A percentile compares a stretch with the other conserved stretches of the same genome.
Conservation (phyloP, 441 rosid species). For the Croton setiger region DNA sequence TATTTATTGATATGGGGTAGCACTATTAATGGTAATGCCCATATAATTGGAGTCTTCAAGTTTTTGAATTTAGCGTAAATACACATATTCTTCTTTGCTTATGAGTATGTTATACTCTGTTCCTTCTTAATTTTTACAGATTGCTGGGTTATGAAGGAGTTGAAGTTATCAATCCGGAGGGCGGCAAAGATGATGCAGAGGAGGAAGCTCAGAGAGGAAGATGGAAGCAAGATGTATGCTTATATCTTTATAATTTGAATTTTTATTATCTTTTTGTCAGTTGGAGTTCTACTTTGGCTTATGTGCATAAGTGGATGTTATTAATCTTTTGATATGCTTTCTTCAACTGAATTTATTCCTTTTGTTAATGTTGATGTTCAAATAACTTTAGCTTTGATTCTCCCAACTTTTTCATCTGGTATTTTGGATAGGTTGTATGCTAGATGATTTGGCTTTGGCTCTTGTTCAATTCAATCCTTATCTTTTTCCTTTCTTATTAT, state of each 20-base stretch:
- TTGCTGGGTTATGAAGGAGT: conserved; percentile 81
- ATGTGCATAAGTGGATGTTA: not conserved
- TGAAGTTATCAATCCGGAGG: conserved; percentile 92
- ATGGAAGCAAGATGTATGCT: conserved; percentile 82
- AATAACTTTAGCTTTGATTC: not conserved
- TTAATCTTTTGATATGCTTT: not conserved
- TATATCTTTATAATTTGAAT: not conserved
- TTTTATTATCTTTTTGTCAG: too few species aligned
- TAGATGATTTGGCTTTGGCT: not conserved
- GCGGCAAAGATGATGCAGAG: conserved; percentile 89
- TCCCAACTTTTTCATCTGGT: not conserved
- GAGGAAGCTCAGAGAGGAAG: conserved; percentile 94
- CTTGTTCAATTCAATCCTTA: not conserved
- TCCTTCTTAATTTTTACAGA: conserved; percentile 36
- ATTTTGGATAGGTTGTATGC: not conserved
- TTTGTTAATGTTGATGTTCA: not conserved
- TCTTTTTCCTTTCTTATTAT: not conserved
- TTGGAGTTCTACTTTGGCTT: not conserved
- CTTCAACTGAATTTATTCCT: not conserved
- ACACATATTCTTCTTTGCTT: not conserved
- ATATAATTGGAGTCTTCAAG: not conserved
- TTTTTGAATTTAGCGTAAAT: not conserved
- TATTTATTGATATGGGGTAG: not conserved
- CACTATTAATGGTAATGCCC: not conserved
- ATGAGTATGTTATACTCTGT: conserved; percentile 5